Conservation (phyloP, 2,329 filamentous ascomycete genomes). For the Beauveria brongniartii region DNA sequence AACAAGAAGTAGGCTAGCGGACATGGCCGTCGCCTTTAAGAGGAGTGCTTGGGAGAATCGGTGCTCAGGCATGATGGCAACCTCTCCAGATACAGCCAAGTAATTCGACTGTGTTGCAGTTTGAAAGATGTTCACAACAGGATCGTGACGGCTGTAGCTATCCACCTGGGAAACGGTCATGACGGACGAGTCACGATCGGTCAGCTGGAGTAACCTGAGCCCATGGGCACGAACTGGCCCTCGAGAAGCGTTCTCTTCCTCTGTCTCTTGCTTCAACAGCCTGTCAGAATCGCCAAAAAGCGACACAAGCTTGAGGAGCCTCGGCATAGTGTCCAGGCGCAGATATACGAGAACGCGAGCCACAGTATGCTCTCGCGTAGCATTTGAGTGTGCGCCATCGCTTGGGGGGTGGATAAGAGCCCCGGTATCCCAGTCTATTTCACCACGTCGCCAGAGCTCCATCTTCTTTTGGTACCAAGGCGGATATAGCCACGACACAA, state of each 20-base stretch:
- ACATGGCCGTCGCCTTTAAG: constrained; percentile 60
- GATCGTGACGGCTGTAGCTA: constrained; percentile 64
- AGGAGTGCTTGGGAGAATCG: constrained; percentile 73
- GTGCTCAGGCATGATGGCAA: constrained; percentile 68
- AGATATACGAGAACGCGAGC: constrained; percentile 65
- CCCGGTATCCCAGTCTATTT: constrained; percentile 72
- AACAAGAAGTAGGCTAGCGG: constrained; percentile 68
- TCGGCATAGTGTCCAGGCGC: constrained; percentile 75
- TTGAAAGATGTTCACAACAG: constrained; percentile 84
- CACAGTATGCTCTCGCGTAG: constrained; percentile 4
- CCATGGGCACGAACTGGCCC: constrained; percentile 64
- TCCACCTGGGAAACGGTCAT: constrained; percentile 86
- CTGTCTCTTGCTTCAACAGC: constrained; percentile 13
- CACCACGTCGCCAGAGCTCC: constrained; percentile 59
- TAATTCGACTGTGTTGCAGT: constrained; percentile 78
- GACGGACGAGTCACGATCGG: constrained; percentile 86
- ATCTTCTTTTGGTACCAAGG: constrained; percentile 47
- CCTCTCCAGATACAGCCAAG: constrained; percentile 71
- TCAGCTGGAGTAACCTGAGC: constrained; percentile 77
- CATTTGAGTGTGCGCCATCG: not conserved
- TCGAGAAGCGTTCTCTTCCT: constrained; percentile 14
- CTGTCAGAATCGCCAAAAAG: constrained; percentile 52
- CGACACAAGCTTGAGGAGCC: constrained; percentile 73
- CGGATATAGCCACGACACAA: constrained; percentile 68
- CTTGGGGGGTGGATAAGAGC: constrained; percentile 27